Conservation (phyloP, 331 rosid species). For the Telfairia occidentalis region DNA sequence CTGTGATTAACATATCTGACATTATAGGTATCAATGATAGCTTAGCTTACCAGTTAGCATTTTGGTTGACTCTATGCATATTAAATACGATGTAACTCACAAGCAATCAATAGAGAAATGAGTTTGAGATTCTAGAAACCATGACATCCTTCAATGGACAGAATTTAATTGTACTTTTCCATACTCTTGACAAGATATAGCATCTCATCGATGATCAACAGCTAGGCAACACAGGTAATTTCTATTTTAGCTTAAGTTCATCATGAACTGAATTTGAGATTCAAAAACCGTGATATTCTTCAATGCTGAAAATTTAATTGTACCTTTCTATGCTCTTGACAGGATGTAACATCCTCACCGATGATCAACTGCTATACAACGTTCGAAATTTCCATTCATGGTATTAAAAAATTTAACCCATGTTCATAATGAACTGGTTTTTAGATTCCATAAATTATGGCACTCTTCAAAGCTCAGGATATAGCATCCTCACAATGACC, state of each 20-base stretch:
- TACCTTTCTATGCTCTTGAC: neutral
- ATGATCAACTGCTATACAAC: neutral
- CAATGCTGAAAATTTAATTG: neutral
- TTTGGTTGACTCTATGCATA: neutral
- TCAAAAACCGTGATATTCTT: neutral
- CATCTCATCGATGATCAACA: neutral
- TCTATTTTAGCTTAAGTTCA: neutral
- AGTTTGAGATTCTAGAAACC: neutral
- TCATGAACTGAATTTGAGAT: neutral
- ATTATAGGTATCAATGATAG: neutral
- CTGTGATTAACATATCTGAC: neutral
- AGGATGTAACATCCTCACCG: neutral
- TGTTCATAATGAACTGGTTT: neutral
- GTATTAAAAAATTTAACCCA: neutral
- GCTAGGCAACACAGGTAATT: neutral
- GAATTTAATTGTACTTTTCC: neutral
- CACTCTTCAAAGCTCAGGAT: neutral
- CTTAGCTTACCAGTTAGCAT: neutral
- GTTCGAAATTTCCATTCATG: neutral
- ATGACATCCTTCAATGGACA: neutral
- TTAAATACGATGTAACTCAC: neutral
- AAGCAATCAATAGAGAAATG: neutral
- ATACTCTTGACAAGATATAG: neutral
- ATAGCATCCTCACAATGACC: neutral
- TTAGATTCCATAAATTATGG: neutral